Conservation (phyloP, 1,284 basidiomycete genomes). For the Marasmius fiardii region DNA sequence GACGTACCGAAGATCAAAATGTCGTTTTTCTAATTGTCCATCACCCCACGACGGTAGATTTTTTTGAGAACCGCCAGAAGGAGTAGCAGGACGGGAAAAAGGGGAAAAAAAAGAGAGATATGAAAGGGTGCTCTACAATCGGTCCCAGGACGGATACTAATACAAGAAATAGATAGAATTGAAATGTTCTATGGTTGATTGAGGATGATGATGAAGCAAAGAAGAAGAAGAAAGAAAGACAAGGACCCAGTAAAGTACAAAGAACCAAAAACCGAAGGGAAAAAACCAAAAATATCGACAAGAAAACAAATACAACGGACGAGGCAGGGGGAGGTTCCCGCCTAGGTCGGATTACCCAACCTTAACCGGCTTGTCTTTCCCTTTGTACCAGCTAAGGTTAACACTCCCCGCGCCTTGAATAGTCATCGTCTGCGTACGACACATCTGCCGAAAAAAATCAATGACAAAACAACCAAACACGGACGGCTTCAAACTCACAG, state of each 20-base stretch:
- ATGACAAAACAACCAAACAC: neutral
- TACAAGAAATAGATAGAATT: too few relatives aligned
- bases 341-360: neutral
- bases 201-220: slow-evolving; percentile 1
- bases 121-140: too few relatives aligned
- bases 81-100: too few relatives aligned
- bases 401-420: slow-evolving; percentile 11
- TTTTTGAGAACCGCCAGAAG: too few relatives aligned
- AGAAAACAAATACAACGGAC: neutral
- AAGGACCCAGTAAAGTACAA: neutral
- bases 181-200: too few relatives aligned
- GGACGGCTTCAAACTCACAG: slow-evolving; percentile 20
- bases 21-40: too few relatives aligned
- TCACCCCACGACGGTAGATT: too few relatives aligned
- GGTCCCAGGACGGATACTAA: too few relatives aligned
- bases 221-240: neutral
- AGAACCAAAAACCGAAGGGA: neutral
- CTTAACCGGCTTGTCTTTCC: neutral
- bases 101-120: too few relatives aligned
- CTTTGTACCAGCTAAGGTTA: slow-evolving; percentile 7
- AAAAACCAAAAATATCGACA: neutral
- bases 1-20: too few relatives aligned
- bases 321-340: neutral
- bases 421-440: slow-evolving; percentile 4
- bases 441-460: neutral